Base-by-base conservation (phyloP, 2,329 filamentous ascomycete species). In the Hypoxylon sp. region DNA sequence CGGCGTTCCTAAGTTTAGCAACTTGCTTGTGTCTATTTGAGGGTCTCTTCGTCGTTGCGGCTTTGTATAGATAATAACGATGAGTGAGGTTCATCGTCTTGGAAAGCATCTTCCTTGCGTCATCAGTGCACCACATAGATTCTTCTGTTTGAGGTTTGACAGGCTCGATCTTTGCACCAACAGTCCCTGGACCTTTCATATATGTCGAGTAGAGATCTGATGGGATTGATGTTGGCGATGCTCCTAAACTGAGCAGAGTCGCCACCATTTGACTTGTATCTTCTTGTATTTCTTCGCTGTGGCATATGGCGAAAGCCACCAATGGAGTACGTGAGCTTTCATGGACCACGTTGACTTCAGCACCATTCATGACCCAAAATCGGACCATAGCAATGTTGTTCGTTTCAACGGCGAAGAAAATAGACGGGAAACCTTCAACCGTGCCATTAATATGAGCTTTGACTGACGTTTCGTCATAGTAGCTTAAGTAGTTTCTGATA, bases 361-460 rank as follows among this genome's bases (percentile, higher is more conserved):
- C 69, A n/a, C 72, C 72, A n/a, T 66, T 25, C 59, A 61, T 67
- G 28, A 68, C 57, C 67, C 70, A 73, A 5, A 68, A 11, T 3
- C 65, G 55, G n/a, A 73, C 69, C 13, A 72, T 38, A 5, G 43
- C 28, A 1, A 60, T 13, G n/a, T 70, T 34, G 19, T 69, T 59
- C 1, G 63, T 69, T 6, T 58, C 41, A 11, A 68, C 60, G 19
- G 73, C 32, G 30, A 69, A 74, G 48, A 74, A 73, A 14, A 73
- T 69, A 5, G 69, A 65, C 21, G 71, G 70, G 23, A 58, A 69
- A 0, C 64, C 70, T 1, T 66, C 50, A 4, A 74, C n/a, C 1
- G 23, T 13, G 6, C 46, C 58, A 57, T 71, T 73, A n/a, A 73
- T 28, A 5, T 57, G 25, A 2, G 21, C 6, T 3, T 41, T 9